phyloP scores from a whole-genome alignment of 2,329 filamentous ascomycete species.

The Xylariaceae sp. region DNA sequence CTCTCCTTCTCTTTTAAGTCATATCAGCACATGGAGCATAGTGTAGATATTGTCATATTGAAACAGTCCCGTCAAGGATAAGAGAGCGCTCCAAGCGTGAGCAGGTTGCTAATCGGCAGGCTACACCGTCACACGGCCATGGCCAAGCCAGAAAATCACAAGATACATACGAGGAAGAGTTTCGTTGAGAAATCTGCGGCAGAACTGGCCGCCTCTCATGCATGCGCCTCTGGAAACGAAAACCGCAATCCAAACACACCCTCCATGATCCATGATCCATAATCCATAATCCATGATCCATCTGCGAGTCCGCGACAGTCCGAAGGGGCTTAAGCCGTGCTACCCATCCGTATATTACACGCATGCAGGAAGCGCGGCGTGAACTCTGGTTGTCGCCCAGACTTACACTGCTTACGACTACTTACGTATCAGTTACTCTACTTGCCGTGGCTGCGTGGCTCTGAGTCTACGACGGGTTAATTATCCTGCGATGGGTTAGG shows the following conservation, averaged over 20 bases:
- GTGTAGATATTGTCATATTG: conserved; percentile 10
- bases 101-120: not conserved
- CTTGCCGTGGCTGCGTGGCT: too few species aligned
- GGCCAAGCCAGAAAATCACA: too few species aligned
- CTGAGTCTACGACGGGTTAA: too few species aligned
- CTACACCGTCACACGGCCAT: not conserved
- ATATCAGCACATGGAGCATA: conserved; percentile 1
- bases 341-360: not conserved
- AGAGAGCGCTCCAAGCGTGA: not conserved
- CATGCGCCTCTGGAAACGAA: not conserved
- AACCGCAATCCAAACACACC: not conserved
- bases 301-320: conserved; percentile 15
- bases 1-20: too few species aligned
- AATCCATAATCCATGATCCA: not conserved
- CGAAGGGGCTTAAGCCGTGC: not conserved
- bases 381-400: not conserved
- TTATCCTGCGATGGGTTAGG: too few species aligned
- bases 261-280: not conserved
- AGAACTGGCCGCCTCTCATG: too few species aligned
- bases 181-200: not conserved
- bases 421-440: too few species aligned
- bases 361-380: conserved; percentile 4
- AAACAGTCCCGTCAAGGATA: conserved; percentile 6
- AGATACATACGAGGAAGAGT: too few species aligned
- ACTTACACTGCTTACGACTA: too few species aligned